phyloP scores from a whole-genome alignment of 1,139 yeast genomes.

The Candida dubliniensis region DNA sequence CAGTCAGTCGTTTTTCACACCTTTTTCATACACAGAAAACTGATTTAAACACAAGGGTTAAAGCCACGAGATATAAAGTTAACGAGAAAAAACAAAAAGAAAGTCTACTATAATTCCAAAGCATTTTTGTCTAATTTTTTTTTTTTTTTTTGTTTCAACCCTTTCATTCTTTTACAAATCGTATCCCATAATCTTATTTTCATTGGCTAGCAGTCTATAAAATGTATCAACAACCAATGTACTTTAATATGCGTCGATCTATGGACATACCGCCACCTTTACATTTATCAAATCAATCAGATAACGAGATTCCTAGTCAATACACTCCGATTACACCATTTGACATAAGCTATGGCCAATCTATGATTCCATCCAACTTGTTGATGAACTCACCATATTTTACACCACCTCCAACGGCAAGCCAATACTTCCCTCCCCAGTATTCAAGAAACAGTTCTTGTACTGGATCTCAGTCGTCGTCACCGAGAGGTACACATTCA shows the following conservation, averaged over 20 bases:
- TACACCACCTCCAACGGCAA: constrained; percentile 29
- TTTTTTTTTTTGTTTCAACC: neutral
- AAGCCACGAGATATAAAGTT: no score
- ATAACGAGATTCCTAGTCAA: neutral
- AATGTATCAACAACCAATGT: constrained; percentile 12
- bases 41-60: no score
- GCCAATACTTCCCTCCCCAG: constrained; percentile 7
- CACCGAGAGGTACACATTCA: constrained; percentile 9
- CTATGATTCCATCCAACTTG: constrained; percentile 69
- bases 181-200: neutral
- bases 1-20: no score
- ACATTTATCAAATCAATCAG: constrained; percentile 5
- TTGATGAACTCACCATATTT: constrained; percentile 67
- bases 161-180: neutral
- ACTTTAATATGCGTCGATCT: constrained; percentile 10
- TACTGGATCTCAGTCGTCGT: constrained; percentile 9
- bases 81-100: no score
- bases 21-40: no score
- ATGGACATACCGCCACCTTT: constrained; percentile 12
- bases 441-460: neutral
- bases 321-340: constrained; percentile 40
- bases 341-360: constrained; percentile 56
- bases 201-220: neutral
- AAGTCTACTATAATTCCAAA: no score
- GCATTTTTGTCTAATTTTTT: no score